Conservation (phyloP, 805 yeast genomes). For the Candida railenensis region DNA sequence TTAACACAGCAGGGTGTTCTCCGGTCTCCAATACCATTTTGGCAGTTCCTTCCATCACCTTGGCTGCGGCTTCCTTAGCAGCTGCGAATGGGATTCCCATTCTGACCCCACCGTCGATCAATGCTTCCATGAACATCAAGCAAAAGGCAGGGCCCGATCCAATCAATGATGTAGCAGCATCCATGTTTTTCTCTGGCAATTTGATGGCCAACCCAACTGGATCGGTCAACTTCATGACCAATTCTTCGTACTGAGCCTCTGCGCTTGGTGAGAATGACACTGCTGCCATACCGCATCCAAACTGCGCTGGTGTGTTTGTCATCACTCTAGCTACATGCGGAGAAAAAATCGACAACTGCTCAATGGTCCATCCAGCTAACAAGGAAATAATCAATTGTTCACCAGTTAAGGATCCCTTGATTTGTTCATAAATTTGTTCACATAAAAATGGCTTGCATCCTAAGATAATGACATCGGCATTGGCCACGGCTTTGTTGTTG, state of each 20-base stretch:
- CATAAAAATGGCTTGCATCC: slow-evolving; percentile 90
- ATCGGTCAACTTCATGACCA: slow-evolving; percentile 51
- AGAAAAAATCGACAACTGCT: slow-evolving; percentile 55
- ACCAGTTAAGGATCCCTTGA: slow-evolving; percentile 45
- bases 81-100: slow-evolving; percentile 89
- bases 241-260: slow-evolving; percentile 38
- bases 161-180: slow-evolving; percentile 90
- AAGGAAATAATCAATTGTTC: slow-evolving; percentile 70
- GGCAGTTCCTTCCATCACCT: slow-evolving; percentile 92
- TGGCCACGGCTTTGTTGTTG: slow-evolving; percentile 58
- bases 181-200: slow-evolving; percentile 90
- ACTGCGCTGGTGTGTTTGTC: slow-evolving; percentile 96
- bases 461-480: slow-evolving; percentile 69
- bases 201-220: slow-evolving; percentile 68
- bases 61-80: slow-evolving; percentile 85
- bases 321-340: slow-evolving; percentile 81
- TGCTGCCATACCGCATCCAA: slow-evolving; percentile 92
- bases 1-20: slow-evolving; percentile 84
- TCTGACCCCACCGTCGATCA: slow-evolving; percentile 91
- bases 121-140: slow-evolving; percentile 81
- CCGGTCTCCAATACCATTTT: slow-evolving; percentile 83
- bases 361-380: slow-evolving; percentile 90
- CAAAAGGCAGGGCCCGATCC: slow-evolving; percentile 98
- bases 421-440: slow-evolving; percentile 54
- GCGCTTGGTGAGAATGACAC: slow-evolving; percentile 68